Percentiles rank a stretch among this genome's conserved stretches.
Conservation (phyloP, 345 rosid genomes). For the Citrus maxima region DNA sequence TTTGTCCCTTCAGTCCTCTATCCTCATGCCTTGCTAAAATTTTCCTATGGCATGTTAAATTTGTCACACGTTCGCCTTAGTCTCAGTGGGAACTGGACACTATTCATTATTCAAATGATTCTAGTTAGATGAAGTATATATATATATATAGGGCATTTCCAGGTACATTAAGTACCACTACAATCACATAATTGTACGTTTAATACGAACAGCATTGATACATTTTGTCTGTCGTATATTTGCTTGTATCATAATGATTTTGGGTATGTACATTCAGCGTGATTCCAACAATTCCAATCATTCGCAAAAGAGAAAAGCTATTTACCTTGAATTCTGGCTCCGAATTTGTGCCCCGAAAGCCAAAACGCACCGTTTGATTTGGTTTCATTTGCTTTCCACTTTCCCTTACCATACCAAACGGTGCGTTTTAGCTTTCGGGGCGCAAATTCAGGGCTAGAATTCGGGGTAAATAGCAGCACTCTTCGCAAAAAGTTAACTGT, state of each 20-base stretch:
- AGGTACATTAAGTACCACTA: neutral
- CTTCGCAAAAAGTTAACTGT: neutral
- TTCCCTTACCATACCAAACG: no score
- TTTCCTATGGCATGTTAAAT: neutral
- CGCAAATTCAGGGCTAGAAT: no score
- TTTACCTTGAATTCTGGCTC: fast-evolving
- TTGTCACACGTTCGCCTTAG: neutral
- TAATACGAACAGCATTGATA: neutral
- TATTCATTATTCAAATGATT: neutral
- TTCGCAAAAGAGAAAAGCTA: neutral
- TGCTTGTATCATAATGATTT: neutral
- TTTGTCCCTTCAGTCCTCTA: conserved; percentile 2
- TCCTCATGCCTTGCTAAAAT: conserved; percentile 3
- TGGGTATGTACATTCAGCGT: neutral
- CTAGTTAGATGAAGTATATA: neutral
- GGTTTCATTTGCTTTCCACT: no score
- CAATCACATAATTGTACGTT: neutral
- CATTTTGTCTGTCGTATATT: neutral
- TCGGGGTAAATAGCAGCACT: no score
- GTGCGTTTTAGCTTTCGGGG: no score
- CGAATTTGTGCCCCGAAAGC: no score
- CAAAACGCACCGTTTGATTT: no score
- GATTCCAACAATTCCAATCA: conserved; percentile 1
- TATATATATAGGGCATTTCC: neutral
- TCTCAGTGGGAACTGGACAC: no score